Conservation (phyloP, 2,329 filamentous ascomycete species). For the Aureobasidium sp. region DNA sequence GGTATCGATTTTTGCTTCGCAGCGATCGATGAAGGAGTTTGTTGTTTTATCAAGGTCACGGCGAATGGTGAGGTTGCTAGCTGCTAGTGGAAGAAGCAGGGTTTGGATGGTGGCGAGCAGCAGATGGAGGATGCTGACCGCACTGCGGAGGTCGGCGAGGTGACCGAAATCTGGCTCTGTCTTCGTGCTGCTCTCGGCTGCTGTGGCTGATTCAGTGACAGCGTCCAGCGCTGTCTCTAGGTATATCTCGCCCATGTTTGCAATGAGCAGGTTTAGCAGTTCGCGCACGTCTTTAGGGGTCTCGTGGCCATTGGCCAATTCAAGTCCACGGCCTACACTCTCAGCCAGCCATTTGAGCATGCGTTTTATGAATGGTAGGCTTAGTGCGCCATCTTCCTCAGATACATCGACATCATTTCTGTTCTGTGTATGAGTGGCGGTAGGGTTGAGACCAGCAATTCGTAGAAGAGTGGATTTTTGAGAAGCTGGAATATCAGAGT, state of each 20-base stretch:
- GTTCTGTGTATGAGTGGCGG: constrained; percentile 38
- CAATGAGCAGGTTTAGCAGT: constrained; percentile 73
- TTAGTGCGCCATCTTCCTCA: constrained; percentile 80
- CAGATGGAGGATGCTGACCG: constrained; percentile 83
- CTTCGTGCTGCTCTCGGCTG: constrained; percentile 68
- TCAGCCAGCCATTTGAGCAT: constrained; percentile 98
- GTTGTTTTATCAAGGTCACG: constrained; percentile 83
- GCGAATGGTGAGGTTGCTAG: constrained; percentile 82
- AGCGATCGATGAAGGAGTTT: constrained; percentile 62
- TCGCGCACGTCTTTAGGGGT: constrained; percentile 90
- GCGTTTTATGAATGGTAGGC: constrained; percentile 80
- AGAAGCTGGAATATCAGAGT: constrained; percentile 76
- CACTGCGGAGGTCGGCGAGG: constrained; percentile 68
- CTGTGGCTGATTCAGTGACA: constrained; percentile 65
- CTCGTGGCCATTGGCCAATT: constrained; percentile 79
- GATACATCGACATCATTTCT: constrained; percentile 85
- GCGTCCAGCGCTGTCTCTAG: constrained; percentile 59
- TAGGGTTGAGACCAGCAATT: constrained; percentile 73
- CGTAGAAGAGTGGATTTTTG: constrained; percentile 87
- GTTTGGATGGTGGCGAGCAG: constrained; percentile 89
- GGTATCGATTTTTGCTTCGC: constrained; percentile 75
- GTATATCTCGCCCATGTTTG: constrained; percentile 80
- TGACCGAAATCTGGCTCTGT: constrained; percentile 83
- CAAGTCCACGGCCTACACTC: constrained; percentile 81
- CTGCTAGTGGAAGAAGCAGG: constrained; percentile 81